phyloP scores from a whole-genome alignment of 352 stramenopile species.

The Phytophthora cryptogea region DNA sequence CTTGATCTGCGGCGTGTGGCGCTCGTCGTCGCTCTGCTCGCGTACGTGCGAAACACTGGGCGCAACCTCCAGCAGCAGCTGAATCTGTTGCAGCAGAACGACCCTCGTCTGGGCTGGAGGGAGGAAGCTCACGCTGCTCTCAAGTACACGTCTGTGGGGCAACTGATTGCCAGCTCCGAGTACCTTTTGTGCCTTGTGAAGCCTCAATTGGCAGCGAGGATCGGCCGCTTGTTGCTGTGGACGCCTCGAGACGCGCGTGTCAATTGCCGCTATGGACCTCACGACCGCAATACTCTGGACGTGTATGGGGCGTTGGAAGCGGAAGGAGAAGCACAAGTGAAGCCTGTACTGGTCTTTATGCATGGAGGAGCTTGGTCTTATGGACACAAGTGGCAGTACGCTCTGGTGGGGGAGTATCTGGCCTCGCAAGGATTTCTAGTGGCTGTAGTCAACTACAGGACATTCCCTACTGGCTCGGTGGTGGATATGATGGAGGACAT shows the following conservation, averaged over 20 bases:
- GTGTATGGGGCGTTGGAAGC: constrained; percentile 53
- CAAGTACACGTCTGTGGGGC: constrained; percentile 52
- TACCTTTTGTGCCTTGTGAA: constrained; percentile 64
- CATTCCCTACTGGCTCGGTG: constrained; percentile 85
- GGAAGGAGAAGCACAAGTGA: background rate
- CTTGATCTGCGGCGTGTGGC: constrained; percentile 15
- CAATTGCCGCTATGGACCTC: constrained; percentile 48
- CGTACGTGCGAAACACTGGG: constrained; percentile 28
- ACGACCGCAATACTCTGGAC: constrained; percentile 64
- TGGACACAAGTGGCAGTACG: constrained; percentile 82
- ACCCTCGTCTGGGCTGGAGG: constrained; percentile 19
- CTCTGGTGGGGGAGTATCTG: constrained; percentile 64
- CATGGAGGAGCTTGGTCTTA: constrained; percentile 90
- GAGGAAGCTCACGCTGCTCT: constrained; percentile 27
- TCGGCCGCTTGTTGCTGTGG: constrained; percentile 51
- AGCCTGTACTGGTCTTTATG: constrained; percentile 91
- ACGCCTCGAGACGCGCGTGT: constrained; percentile 28
- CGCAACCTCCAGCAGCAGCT: constrained; percentile 30
- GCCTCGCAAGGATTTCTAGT: constrained; percentile 70
- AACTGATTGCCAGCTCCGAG: constrained; percentile 57
- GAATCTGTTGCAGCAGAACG: constrained; percentile 24
- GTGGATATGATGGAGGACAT: constrained; percentile 91
- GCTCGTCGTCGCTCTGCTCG: constrained; percentile 20
- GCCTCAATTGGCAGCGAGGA: constrained; percentile 46
- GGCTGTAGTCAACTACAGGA: constrained; percentile 90